phyloP scores from a whole-genome alignment of 495 filamentous ascomycete genomes.

The Penicillium desertorum region DNA sequence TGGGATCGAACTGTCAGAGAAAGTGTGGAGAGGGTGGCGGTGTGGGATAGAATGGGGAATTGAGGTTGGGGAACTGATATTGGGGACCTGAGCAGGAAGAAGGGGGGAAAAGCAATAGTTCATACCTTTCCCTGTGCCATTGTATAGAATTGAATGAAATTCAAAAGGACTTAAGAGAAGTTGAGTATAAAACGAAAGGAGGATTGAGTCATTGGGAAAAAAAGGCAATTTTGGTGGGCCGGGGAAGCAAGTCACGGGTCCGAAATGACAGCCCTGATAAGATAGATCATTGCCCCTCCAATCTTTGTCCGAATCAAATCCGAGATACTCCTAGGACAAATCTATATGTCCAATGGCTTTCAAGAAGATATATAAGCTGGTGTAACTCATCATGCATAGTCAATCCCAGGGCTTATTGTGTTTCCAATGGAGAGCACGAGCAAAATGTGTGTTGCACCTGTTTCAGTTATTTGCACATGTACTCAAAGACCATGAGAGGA shows the following conservation, averaged over 20 bases:
- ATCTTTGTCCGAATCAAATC: not conserved
- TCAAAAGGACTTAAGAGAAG: conserved; percentile 14
- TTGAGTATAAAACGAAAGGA: conserved; percentile 18
- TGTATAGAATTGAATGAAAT: conserved; percentile 18
- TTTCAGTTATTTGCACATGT: not conserved
- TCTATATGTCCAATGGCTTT: not conserved
- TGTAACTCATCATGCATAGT: not conserved
- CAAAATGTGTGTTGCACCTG: not conserved
- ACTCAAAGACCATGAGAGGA: not conserved
- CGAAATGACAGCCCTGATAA: conserved; percentile 30
- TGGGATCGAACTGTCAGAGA: conserved; percentile 23
- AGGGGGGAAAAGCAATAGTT: conserved; percentile 4
- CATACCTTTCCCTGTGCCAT: conserved; percentile 35
- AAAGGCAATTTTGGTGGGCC: conserved; percentile 32
- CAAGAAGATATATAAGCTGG: not conserved
- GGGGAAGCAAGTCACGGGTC: conserved; percentile 27
- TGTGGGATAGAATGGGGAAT: conserved; percentile 15
- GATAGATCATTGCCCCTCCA: conserved; percentile 12
- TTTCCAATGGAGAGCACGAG: not conserved
- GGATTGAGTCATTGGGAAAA: conserved; percentile 35
- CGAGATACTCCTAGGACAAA: not conserved
- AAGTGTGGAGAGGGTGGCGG: conserved; percentile 22
- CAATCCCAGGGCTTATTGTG: not conserved
- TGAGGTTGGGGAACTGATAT: not conserved
- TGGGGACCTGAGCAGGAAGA: not conserved